A percentile compares a stretch with the other conserved stretches of the same genome.
Evolutionary conservation across 1,284 basidiomycete species (phyloP).

Genomic region (Ceraceosorus guamensis): DNA sequence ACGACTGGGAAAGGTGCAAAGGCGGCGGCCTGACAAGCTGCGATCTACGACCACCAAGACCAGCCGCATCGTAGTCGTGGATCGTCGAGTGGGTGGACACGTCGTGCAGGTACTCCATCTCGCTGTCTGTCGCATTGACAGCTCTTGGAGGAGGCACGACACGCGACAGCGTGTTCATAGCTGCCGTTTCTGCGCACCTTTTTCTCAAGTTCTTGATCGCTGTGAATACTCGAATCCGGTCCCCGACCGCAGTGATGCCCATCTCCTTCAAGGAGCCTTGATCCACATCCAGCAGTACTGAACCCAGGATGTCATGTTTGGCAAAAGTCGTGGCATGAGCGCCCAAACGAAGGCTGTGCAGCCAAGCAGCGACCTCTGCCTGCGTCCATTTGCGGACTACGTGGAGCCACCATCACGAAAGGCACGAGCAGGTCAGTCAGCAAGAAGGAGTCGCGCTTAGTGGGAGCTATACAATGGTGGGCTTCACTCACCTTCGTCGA

Average conservation of each 20-base stretch:
- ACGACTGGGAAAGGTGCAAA: constrained; percentile 12
- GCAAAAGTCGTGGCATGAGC: constrained; percentile 31
- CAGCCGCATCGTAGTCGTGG: neutral
- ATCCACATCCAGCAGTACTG: constrained; percentile 39
- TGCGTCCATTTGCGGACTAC: constrained; percentile 16
- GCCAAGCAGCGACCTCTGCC: constrained; percentile 33
- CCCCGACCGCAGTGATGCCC: constrained; percentile 43
- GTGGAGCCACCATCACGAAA: too few relatives aligned
- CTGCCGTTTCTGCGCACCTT: constrained; percentile 20
- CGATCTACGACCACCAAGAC: constrained; percentile 4
- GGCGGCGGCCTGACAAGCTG: constrained; percentile 23
- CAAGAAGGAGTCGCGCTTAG: neutral
- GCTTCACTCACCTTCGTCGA: constrained; percentile 10
- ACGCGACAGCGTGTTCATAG: neutral
- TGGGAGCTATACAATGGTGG: neutral
- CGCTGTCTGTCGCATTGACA: neutral
- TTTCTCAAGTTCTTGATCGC: constrained; percentile 45
- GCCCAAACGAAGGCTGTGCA: constrained; percentile 23
- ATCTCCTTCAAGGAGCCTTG: constrained; percentile 41
- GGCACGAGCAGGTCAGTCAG: neutral
- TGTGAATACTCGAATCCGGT: constrained; percentile 36
- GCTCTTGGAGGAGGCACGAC: neutral
- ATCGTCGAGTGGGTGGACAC: constrained; percentile 1
- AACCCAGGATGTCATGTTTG: constrained; percentile 40
- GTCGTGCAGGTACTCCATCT: neutral